Evolutionary conservation across 2,329 filamentous ascomycete genomes (phyloP).

Genomic region (Dichotomopilus funicola): DNA sequence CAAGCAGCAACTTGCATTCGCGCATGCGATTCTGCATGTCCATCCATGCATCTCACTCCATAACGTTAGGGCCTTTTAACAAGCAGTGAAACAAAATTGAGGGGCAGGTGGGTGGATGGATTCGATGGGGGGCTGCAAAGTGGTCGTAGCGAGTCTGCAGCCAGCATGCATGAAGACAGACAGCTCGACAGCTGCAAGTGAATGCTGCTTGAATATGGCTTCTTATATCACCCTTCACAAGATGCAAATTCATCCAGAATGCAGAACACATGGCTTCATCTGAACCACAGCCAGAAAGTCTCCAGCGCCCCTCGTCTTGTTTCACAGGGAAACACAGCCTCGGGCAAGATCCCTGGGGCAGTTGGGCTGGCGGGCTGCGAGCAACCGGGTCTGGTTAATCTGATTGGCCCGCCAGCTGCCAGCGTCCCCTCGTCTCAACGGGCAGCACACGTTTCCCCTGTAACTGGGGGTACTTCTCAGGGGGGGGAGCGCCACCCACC

Average conservation of each 20-base stretch:
- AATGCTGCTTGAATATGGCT: neutral
- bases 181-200: neutral
- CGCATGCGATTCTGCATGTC: neutral
- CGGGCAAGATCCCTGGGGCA: slow-evolving; percentile 1
- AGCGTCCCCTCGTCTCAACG: neutral
- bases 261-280: neutral
- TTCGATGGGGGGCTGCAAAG: neutral
- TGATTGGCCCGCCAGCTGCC: slow-evolving; percentile 2
- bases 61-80: neutral
- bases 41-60: neutral
- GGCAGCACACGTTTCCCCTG: slow-evolving; percentile 1
- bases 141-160: neutral
- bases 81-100: too few relatives aligned
- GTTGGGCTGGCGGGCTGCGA: neutral
- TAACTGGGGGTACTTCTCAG: too few relatives aligned
- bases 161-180: neutral
- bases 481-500: too few relatives aligned
- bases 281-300: too few relatives aligned
- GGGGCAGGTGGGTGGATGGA: neutral
- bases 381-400: neutral
- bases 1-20: neutral
- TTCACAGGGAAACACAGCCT: neutral
- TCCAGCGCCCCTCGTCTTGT: neutral
- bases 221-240: neutral
- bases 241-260: neutral